These are phyloP conservation scores for Metarhizium anisopliae DNA, from an alignment of 2,329 filamentous ascomycete genomes.

Conservation along the genomic window DNA sequence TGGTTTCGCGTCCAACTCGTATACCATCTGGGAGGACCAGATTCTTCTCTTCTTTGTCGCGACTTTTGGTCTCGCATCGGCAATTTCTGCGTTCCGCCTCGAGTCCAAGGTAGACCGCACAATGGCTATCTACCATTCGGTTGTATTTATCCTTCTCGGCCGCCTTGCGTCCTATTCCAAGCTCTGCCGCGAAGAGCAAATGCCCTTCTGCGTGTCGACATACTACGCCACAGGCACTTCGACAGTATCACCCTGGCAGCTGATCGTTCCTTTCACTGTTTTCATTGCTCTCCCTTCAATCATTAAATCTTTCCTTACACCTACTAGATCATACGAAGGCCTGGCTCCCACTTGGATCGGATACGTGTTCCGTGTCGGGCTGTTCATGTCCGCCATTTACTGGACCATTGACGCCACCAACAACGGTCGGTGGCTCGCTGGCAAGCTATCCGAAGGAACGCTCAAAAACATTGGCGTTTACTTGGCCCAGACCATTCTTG, in stretches of 20 bases:
- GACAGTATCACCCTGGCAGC: slow-evolving; percentile 88
- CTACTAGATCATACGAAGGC: slow-evolving; percentile 82
- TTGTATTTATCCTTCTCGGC: slow-evolving; percentile 71
- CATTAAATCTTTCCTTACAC: slow-evolving; percentile 68
- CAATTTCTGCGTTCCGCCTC: slow-evolving; percentile 67
- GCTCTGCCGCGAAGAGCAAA: slow-evolving; percentile 94
- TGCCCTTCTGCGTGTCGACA: slow-evolving; percentile 91
- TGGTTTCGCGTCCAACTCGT: slow-evolving; percentile 95
- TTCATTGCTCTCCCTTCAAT: slow-evolving; percentile 64
- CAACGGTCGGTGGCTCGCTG: slow-evolving; percentile 70
- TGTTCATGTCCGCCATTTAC: slow-evolving; percentile 69
- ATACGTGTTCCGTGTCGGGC: slow-evolving; percentile 64
- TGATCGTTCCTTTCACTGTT: slow-evolving; percentile 68
- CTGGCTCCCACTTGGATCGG: slow-evolving; percentile 79
- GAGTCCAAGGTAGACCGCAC: slow-evolving; percentile 57
- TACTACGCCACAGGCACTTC: slow-evolving; percentile 91
- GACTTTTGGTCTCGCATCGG: slow-evolving; percentile 73
- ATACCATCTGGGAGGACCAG: slow-evolving; percentile 97
- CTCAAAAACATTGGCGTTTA: slow-evolving; percentile 70
- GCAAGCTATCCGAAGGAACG: slow-evolving; percentile 40
- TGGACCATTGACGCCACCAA: slow-evolving; percentile 88
- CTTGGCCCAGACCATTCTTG: slow-evolving; percentile 72
- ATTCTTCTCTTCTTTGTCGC: slow-evolving; percentile 86
- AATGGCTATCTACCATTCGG: slow-evolving; percentile 74
- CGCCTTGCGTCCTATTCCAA: slow-evolving; percentile 79